Evolutionary conservation across 2,329 filamentous ascomycete species (phyloP).

Genomic region (Fusarium compactum): DNA sequence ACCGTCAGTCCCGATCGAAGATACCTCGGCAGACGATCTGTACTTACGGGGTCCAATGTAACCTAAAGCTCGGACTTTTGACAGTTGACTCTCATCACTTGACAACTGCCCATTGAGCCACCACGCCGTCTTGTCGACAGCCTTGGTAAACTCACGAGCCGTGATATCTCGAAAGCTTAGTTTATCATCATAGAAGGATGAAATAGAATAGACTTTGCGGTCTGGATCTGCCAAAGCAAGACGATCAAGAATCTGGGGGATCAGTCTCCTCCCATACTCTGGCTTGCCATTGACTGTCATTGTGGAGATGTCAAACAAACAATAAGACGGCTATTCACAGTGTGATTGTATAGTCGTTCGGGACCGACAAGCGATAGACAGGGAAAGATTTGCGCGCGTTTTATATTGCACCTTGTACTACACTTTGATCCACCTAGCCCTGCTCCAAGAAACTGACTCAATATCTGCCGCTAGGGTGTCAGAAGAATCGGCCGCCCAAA

Average conservation of each 20-base stretch:
- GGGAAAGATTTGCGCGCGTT: neutral
- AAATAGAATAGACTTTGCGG: constrained; percentile 44
- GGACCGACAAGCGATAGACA: neutral
- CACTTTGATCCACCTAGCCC: neutral
- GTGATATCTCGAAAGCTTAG: constrained; percentile 42
- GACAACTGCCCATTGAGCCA: constrained; percentile 32
- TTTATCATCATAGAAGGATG: constrained; percentile 22
- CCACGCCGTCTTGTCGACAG: constrained; percentile 51
- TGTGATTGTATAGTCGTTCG: too few relatives aligned
- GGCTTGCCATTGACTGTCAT: neutral
- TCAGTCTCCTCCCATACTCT: neutral
- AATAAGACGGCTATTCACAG: neutral
- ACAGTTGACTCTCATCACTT: neutral
- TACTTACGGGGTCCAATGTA: constrained; percentile 53
- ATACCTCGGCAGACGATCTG: neutral
- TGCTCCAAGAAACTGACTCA: neutral
- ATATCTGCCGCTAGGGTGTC: too few relatives aligned
- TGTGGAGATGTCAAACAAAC: neutral
- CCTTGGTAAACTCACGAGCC: constrained; percentile 42
- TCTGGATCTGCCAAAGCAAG: constrained; percentile 29
- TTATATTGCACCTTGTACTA: neutral
- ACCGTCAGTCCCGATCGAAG: neutral
- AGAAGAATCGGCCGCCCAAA: too few relatives aligned
- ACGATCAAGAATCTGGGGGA: constrained; percentile 6
- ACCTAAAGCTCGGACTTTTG: constrained; percentile 42